Base-by-base conservation (phyloP, 495 filamentous ascomycete genomes). In the Patellaria atrata region DNA sequence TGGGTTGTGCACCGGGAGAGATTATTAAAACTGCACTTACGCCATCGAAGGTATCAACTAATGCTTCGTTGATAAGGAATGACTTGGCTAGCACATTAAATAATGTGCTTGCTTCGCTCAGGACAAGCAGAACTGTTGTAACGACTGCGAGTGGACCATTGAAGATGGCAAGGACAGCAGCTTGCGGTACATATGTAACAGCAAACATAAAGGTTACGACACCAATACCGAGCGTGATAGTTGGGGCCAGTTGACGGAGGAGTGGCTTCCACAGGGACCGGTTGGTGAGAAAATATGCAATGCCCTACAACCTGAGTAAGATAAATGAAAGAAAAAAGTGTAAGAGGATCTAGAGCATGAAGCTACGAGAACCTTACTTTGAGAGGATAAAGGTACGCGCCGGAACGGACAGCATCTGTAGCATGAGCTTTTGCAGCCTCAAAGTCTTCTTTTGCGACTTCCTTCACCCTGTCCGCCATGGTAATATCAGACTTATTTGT, bases 41-140 rank as follows among this genome's bases (percentile, higher is more conserved):
- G 10, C 77, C 83, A 50, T 97, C 89, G 44, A 97, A 97, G 3
- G 82, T 89, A 52, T 97, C 86, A 15, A 89, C 59, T 4, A 94
- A 64, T 0, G 79, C 76, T 26, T 83, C 81, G 33, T 80, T 71
- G 15, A 91, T 66, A 35, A 94, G 50, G 38, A 83, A 87, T 23
- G 71, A 75, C 33, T 75, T 74, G 12, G 79, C 73, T 22, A 94
- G 47, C 26, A 85, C 47, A 24, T 68, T 77, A 25, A 85, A 75
- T 35, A 97, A 63, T 1, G 78, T 77, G 0, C 82, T 79, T 50
- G 73, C 77, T 52, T 97, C 87, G 51, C 64, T 77, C 21, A 94
- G 70, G 10, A 85, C 73, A 14, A 94, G 70, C 3, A 93, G 52
- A 0, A 73, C 66, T 0, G 86, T 79, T 3, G 77, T 79, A 32